A percentile compares a stretch with the other conserved stretches of the same genome.
These are phyloP conservation scores for Penicillium vulpinum DNA, from an alignment of 2,329 filamentous ascomycete species.

Conservation along the genomic window DNA sequence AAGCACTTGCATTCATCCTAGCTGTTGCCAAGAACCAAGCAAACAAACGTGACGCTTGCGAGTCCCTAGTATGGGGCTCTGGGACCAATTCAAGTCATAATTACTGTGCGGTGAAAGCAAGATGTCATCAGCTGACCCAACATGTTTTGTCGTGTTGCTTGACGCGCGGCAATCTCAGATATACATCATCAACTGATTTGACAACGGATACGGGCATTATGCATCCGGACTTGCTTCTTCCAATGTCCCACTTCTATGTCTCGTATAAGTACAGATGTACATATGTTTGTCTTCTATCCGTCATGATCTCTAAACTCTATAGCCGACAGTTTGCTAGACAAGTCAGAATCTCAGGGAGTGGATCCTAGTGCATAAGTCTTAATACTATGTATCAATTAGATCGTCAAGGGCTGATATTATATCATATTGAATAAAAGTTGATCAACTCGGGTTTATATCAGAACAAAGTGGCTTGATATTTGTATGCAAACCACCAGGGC, in stretches of 20 bases:
- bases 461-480: background rate
- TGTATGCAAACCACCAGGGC: no score
- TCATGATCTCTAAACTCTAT: background rate
- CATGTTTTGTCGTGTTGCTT: background rate
- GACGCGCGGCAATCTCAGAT: conserved; percentile 7
- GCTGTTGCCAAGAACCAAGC: background rate
- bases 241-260: no score
- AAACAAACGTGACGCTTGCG: background rate
- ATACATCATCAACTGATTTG: background rate
- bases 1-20: background rate
- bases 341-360: background rate
- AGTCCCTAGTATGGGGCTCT: background rate
- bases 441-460: no score
- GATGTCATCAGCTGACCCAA: background rate
- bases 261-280: no score
- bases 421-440: background rate
- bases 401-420: background rate
- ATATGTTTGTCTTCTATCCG: background rate
- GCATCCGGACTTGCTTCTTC: background rate
- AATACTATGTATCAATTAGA: background rate
- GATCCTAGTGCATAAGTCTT: background rate
- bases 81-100: background rate
- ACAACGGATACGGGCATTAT: background rate
- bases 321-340: background rate
- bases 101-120: background rate